Conservation (phyloP, 352 stramenopile genomes). For the Paralagenidium karlingii region DNA sequence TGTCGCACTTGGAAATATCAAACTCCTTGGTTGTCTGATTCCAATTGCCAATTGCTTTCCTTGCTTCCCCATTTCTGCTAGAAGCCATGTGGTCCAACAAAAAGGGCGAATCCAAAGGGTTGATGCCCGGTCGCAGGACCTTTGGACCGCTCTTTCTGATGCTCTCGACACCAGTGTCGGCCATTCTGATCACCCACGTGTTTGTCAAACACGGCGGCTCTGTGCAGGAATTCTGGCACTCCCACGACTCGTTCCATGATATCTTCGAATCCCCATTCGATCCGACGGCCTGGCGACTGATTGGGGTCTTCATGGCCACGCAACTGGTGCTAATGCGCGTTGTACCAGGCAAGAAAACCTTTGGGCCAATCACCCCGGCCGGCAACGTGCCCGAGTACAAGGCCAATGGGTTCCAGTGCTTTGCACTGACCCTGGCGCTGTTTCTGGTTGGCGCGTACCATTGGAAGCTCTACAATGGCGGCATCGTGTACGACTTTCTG, state of each 20-base stretch:
- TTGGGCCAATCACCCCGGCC: slow-evolving; percentile 70
- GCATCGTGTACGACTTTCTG: slow-evolving; percentile 83
- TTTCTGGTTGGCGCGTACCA: slow-evolving; percentile 44
- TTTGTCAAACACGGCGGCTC: slow-evolving; percentile 45
- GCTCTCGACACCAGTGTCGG: slow-evolving; percentile 60
- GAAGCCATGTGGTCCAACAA: slow-evolving; percentile 73
- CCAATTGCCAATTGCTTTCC: too few relatives aligned
- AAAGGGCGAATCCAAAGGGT: slow-evolving; percentile 40
- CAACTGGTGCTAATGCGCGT: slow-evolving; percentile 86
- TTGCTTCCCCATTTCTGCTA: too few relatives aligned
- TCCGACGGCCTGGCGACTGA: slow-evolving; percentile 81
- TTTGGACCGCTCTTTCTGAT: slow-evolving; percentile 86
- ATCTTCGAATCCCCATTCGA: slow-evolving; percentile 82
- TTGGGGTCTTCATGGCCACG: slow-evolving; percentile 76
- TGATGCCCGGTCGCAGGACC: slow-evolving; percentile 68
- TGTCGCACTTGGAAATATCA: too few relatives aligned
- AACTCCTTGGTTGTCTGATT: too few relatives aligned
- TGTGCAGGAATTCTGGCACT: slow-evolving; percentile 16
- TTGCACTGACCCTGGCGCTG: slow-evolving; percentile 75
- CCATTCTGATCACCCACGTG: slow-evolving; percentile 75
- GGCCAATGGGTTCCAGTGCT: slow-evolving; percentile 88
- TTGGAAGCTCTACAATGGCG: slow-evolving; percentile 39
- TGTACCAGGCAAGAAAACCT: slow-evolving; percentile 81
- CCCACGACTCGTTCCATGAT: slow-evolving; percentile 33
- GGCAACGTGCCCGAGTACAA: slow-evolving; percentile 88